Evolutionary conservation across 805 yeast genomes (phyloP), one percentile per base, ranked within the genome.

Genomic region (Myxozyma neotropica): DNA sequence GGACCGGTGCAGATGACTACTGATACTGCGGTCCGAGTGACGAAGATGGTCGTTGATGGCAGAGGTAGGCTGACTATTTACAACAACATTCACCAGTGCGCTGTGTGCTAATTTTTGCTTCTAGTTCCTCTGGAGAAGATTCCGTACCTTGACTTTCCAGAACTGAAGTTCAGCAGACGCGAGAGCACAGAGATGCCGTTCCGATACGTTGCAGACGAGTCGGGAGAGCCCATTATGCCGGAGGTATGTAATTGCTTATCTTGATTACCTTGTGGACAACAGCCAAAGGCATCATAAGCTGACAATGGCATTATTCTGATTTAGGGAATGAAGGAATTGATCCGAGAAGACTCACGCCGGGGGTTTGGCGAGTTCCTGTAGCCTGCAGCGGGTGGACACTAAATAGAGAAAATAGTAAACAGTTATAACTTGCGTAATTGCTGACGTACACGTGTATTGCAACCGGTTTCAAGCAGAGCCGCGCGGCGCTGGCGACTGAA

Each of bases 121-220:
- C 3, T 23, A 56, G 63, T 42, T 19, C 71, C 73, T 24, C 88
- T 93, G 68, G 88, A 87, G 63, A 82, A 88, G 53, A 89, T 94
- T 63, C 81, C 83, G 57, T 93, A 89, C 72, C 83, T 93, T 53
- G 98, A 94, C 72, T 91, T 89, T 71, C 99, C 99, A 2, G 98
- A 93, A 74, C 87, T 93, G 67, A 83, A 90, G 71, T 93, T 88
- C 77, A 86, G 79, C 74, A 87, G 86, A 72, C 83, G 88, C 70
- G 99, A 94, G 74, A 88, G 96, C 2, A 91, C 97, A 0, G 97
- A 93, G 71, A 93, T 93, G 99, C 99, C 99, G 2, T 93, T 93
- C 77, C 81, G 99, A 71, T 93, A 93, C 69, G 87, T 93, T 17
- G 74, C 85, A 59, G 88, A 88, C 67, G 51, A 57, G 33, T 72